Evolutionary conservation across 345 rosid genomes (phyloP).

Genomic region (Citrus sp.): DNA sequence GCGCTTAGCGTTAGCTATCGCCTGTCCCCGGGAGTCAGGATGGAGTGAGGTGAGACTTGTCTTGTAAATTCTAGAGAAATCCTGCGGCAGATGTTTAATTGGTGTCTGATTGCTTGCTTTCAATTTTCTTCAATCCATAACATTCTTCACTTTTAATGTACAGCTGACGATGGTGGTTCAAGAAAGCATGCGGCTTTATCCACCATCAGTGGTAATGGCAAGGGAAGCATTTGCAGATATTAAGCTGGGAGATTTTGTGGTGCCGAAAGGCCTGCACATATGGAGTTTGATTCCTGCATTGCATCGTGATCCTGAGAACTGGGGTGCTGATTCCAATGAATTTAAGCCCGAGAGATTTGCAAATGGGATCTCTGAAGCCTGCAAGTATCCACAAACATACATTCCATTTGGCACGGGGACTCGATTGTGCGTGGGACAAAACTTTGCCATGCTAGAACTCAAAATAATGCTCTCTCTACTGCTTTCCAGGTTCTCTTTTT

Average conservation of each 20-base stretch:
- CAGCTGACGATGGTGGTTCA: conserved; percentile 29
- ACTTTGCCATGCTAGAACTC: conserved; percentile 34
- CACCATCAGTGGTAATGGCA: conserved; percentile 7
- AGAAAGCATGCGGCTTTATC: conserved; percentile 27
- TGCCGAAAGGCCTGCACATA: conserved; percentile 31
- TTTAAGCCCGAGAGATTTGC: conserved; percentile 47
- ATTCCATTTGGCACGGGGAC: conserved; percentile 35
- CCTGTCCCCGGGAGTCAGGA: too few species aligned
- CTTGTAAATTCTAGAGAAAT: too few species aligned
- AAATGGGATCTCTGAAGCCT: conserved; percentile 32
- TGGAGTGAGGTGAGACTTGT: too few species aligned
- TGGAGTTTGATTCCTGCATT: conserved; percentile 15
- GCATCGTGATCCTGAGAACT: conserved; percentile 27
- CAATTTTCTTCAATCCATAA: too few species aligned
- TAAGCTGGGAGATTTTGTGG: conserved; percentile 26
- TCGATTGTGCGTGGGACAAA: conserved; percentile 34
- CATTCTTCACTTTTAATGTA: background rate
- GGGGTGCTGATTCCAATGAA: conserved; percentile 46
- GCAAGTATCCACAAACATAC: conserved; percentile 32
- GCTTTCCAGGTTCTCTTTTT: conserved; percentile 29
- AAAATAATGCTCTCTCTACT: conserved; percentile 22
- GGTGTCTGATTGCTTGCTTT: too few species aligned
- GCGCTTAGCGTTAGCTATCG: too few species aligned
- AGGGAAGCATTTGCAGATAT: conserved; percentile 21
- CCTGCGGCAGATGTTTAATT: too few species aligned